Conservation (phyloP, 2,329 filamentous ascomycete species). For the Plenodomus tracheiphilus region DNA sequence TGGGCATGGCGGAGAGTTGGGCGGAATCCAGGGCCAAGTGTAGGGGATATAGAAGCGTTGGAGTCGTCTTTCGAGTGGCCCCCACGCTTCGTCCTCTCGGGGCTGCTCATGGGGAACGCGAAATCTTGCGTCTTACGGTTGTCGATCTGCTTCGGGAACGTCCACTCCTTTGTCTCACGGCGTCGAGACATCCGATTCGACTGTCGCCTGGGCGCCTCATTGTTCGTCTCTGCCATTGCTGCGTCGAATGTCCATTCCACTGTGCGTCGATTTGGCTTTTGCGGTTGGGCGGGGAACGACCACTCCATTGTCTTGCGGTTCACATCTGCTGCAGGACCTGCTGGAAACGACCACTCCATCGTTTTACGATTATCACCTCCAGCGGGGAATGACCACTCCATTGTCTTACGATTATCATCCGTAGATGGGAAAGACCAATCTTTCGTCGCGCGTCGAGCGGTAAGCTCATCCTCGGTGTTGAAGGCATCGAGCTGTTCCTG, state of each 20-base stretch:
- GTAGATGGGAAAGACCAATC: conserved; percentile 60
- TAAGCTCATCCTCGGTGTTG: conserved; percentile 30
- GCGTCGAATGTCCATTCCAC: conserved; percentile 55
- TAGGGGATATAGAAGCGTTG: conserved; percentile 26
- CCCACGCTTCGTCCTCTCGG: conserved; percentile 15
- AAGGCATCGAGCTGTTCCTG: conserved; percentile 40
- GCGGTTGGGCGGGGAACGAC: conserved; percentile 50
- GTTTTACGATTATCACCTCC: conserved; percentile 46
- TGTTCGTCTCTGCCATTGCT: conserved; percentile 46
- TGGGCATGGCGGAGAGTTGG: conserved; percentile 47
- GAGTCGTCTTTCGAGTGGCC: conserved; percentile 16
- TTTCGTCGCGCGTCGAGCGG: conserved; percentile 49
- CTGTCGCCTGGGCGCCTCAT: conserved; percentile 31
- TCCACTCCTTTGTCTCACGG: conserved; percentile 40
- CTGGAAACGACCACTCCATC: conserved; percentile 53
- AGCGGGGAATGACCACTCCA: conserved; percentile 59
- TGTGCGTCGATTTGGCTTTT: conserved; percentile 48
- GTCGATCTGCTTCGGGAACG: conserved; percentile 26
- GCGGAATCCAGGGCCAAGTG: conserved; percentile 41
- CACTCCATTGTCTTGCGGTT: conserved; percentile 55
- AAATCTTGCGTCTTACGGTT: conserved; percentile 42
- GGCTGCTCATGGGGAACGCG: conserved; percentile 38
- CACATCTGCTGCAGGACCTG: conserved; percentile 37
- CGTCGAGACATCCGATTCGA: conserved; percentile 38
- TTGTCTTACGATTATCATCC: conserved; percentile 49